Conservation (phyloP, 495 filamentous ascomycete species). For the Oidiodendron maius region DNA sequence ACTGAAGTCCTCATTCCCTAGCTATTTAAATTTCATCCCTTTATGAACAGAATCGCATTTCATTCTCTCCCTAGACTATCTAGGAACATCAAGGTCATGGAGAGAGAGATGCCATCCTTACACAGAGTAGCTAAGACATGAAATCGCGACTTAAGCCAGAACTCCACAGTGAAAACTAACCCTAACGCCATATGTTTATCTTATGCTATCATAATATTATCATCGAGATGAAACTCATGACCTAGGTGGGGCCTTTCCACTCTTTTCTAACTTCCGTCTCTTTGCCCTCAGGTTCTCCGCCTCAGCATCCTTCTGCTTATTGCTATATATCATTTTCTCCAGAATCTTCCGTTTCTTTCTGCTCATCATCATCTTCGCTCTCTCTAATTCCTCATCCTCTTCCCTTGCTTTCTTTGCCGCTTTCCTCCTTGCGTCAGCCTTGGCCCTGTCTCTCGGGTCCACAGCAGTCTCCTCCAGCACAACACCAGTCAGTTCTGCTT, state of each 20-base stretch:
- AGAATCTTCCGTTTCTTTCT: slow-evolving; percentile 85
- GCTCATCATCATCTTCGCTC: slow-evolving; percentile 89
- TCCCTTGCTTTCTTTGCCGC: slow-evolving; percentile 62
- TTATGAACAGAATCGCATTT: too few species aligned
- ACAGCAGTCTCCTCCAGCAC: slow-evolving; percentile 33
- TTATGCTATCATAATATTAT: not conserved
- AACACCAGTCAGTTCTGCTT: slow-evolving; percentile 71
- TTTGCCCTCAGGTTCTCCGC: slow-evolving; percentile 69
- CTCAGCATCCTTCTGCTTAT: slow-evolving; percentile 77
- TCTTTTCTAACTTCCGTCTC: slow-evolving; percentile 81
- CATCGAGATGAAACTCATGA: slow-evolving; percentile 1
- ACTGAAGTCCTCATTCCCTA: not conserved
- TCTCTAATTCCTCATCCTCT: slow-evolving; percentile 77
- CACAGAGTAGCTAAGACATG: too few species aligned
- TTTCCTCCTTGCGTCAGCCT: slow-evolving; percentile 58
- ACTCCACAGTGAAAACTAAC: slow-evolving; percentile 1
- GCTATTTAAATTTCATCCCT: too few species aligned
- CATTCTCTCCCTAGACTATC: too few species aligned
- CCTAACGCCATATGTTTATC: slow-evolving; percentile 13
- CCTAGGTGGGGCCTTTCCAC: slow-evolving; percentile 17
- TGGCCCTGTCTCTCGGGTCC: slow-evolving; percentile 52
- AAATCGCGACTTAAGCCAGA: not conserved
- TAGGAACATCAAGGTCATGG: too few species aligned
- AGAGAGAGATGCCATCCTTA: too few species aligned
- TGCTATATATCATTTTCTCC: slow-evolving; percentile 88